Percentiles rank a stretch among this genome's conserved stretches.
These are phyloP conservation scores for Boletellus ananas DNA, from an alignment of 768 basidiomycete species.

Conservation along the genomic window DNA sequence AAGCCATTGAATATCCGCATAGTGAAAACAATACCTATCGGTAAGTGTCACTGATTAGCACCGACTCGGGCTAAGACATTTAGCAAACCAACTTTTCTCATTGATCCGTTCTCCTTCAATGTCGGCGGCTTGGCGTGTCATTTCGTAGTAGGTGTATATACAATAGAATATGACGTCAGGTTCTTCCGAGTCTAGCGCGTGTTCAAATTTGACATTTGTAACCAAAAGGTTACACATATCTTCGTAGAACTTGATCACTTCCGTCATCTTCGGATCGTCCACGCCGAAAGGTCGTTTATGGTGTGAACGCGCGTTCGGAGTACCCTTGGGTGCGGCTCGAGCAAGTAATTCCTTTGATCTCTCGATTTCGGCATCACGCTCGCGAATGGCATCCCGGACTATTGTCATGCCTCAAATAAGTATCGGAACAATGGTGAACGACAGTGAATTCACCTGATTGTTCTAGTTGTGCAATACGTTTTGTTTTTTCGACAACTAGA, in stretches of 20 bases:
- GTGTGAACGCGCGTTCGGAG: constrained; percentile 35
- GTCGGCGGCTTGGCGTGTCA: constrained; percentile 28
- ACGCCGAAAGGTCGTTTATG: constrained; percentile 33
- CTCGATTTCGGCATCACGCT: constrained; percentile 64
- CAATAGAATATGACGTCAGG: constrained; percentile 64
- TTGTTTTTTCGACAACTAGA: constrained; percentile 41
- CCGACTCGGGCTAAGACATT: neutral
- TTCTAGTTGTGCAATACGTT: constrained; percentile 44
- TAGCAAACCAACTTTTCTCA: constrained; percentile 30
- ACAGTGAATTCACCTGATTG: constrained; percentile 41
- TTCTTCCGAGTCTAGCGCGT: constrained; percentile 18
- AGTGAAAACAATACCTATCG: constrained; percentile 57
- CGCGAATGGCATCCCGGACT: constrained; percentile 51
- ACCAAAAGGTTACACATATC: constrained; percentile 81
- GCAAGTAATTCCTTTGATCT: constrained; percentile 43
- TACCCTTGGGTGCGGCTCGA: constrained; percentile 40
- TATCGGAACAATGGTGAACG: neutral
- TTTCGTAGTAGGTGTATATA: constrained; percentile 53
- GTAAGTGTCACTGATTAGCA: constrained; percentile 4
- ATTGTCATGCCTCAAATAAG: constrained; percentile 3
- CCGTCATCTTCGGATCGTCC: constrained; percentile 56
- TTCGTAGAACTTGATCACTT: constrained; percentile 75
- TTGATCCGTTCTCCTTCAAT: constrained; percentile 32
- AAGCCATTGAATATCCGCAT: constrained; percentile 45
- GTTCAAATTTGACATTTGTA: constrained; percentile 51